Base-by-base conservation (phyloP, 257 asterid genomes). In the Knoxia roxburghii region DNA sequence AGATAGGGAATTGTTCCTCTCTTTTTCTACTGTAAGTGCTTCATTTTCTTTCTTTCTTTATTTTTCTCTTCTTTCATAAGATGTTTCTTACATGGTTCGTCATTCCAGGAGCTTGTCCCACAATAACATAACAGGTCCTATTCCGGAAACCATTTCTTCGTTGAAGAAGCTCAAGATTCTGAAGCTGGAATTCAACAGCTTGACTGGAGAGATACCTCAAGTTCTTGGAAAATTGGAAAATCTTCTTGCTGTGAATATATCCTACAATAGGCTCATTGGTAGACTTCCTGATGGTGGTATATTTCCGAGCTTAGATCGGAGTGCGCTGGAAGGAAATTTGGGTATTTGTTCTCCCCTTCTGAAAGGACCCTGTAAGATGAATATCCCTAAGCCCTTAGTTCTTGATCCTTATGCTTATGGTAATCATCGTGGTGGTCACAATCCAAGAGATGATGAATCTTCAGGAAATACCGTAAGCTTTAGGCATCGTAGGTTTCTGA, bases 161-260 rank as follows among this genome's bases (percentile, higher is more conserved):
- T 40, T 94, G 68, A 84, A 77, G 81, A 90, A 83, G 73, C 96
- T 90, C 69, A 68, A 90, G 95, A 87, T 94, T 70, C 75, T 90
- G 75, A 90, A 88, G 84, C 68, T 94, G 65, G 99, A 94, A 62
- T 78, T 67, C 51, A 94, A 94, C 79, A 88, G 85, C 68, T 73
- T 94, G 66, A 84, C 81, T 39, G 99, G 99, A 20, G 99, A 90
- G 78, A 88, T 94, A 63, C 99, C 99, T 48, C 95, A 75, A 77
- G 79, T 80, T 18, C 93, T 94, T 2, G 92, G 91, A 32, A 71
- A 41, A 45, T 79, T 94, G 29, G 89, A 84, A 61, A 94, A 85
- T 67, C 99, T 94, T 68, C 89, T 90, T 7, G 84, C 95, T 1
- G 97, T 86, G 14, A 90, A 94, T 64, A 70, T 94, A 23, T 90